Base-by-base conservation (phyloP, 306 rosid genomes). In the Coriaria nepalensis region DNA sequence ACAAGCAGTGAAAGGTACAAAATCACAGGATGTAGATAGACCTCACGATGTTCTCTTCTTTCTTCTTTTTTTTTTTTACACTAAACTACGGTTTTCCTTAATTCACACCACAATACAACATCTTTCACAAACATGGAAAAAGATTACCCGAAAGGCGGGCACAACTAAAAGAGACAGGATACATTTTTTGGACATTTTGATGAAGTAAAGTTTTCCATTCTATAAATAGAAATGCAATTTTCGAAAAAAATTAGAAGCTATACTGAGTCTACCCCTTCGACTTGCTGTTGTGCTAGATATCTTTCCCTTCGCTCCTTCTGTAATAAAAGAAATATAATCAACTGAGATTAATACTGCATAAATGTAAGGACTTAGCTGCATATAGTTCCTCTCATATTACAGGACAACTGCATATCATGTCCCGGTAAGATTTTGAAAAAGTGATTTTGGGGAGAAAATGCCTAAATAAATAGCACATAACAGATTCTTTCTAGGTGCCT, bases 231-330 rank as follows among this genome's bases (percentile, higher is more conserved):
- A 38, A 61, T 43, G 37, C 72, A 39, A 39, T 8, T 13, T 49
- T 52, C 43, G 47, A 60, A 63, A 55, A 64, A 55, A 47, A 56
- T 7, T 57, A 64, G 29, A 20, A 20, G 29, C 72, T 76, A 84
- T 67, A 70, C 76, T 15, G 94, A 84, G 61, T 77, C 95, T 57
- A 75, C 77, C 55, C 75, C 82, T 55, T 78, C 97, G 38, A 66
- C 93, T 70, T 78, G 95, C 71, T 84, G 97, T 60, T 66, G 73
- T 6, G 97, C 97, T 9, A 90, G 95, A 48, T 90, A 90, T 72
- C 92, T 73, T 77, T 84, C 97, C 80, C 97, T 70, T 62, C 97
- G 74, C 76, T 90, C 97, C 69, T 90, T 90, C 97, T 85, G 68
- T 5, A 74, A 9, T 40, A 43, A 64, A 48, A 59, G 37, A 2